These are phyloP conservation scores for Erodium maritimum DNA, from an alignment of 345 rosid species.

Conservation along the genomic window DNA sequence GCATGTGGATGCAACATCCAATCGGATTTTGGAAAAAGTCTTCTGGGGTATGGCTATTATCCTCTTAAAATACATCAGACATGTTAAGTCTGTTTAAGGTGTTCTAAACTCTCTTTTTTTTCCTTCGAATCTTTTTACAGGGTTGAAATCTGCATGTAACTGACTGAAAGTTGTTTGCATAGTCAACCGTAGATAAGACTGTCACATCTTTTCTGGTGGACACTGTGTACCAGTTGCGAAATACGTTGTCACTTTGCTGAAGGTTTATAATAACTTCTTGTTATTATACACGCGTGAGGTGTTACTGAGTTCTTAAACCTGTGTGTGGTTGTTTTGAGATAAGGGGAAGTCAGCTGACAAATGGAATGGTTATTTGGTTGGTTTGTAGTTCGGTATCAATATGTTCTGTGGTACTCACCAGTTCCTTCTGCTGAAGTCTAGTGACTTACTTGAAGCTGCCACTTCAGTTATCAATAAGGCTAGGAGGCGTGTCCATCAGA, in stretches of 20 bases:
- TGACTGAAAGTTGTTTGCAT: slow-evolving; percentile 14
- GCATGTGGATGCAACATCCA: slow-evolving; percentile 17
- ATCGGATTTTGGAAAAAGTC: slow-evolving; percentile 16
- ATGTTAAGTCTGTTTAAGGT: not conserved
- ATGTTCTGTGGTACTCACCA: slow-evolving; percentile 28
- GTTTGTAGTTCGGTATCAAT: slow-evolving; percentile 18
- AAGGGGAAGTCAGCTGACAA: slow-evolving; percentile 19
- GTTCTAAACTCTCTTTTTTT: not conserved
- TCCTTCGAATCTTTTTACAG: not conserved
- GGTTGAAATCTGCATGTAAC: slow-evolving; percentile 41
- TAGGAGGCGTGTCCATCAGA: slow-evolving; percentile 29
- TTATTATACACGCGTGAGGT: slow-evolving; percentile 23
- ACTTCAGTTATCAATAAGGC: slow-evolving; percentile 42
- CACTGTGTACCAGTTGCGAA: not conserved
- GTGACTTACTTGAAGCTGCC: slow-evolving; percentile 23
- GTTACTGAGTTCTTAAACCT: slow-evolving; percentile 24
- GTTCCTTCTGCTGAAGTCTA: slow-evolving; percentile 20
- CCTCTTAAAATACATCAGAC: not conserved
- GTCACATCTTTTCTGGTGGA: not conserved
- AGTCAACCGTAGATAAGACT: not conserved
- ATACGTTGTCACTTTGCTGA: not conserved
- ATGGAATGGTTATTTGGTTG: slow-evolving; percentile 23
- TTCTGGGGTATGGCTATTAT: slow-evolving; percentile 15
- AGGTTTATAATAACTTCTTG: not conserved
- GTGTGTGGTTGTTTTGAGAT: slow-evolving; percentile 24